These are phyloP conservation scores for Sugiyamaella floridensis DNA, from an alignment of 805 yeast genomes.

Conservation along the genomic window DNA sequence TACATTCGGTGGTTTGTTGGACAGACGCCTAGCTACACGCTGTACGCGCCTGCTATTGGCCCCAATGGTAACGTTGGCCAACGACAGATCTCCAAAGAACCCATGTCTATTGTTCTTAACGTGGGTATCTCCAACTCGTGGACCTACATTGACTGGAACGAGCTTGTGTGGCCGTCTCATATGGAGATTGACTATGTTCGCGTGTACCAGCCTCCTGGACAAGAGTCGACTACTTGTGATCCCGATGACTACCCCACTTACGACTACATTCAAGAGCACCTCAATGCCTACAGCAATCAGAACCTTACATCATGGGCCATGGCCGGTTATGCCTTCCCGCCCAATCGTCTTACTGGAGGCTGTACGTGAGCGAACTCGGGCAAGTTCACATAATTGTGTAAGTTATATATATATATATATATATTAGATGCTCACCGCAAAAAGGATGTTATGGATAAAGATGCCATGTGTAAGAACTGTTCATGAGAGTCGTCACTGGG, in stretches of 20 bases:
- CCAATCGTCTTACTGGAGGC: conserved; percentile 46
- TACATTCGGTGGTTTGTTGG: conserved; percentile 87
- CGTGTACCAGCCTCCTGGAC: conserved; percentile 75
- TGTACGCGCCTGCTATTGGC: conserved; percentile 66
- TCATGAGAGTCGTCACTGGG: no score
- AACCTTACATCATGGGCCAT: conserved; percentile 68
- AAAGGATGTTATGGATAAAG: background rate
- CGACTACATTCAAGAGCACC: conserved; percentile 70
- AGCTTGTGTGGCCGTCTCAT: conserved; percentile 65
- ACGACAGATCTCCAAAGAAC: conserved; percentile 80
- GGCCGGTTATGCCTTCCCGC: conserved; percentile 70
- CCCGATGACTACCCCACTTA: conserved; percentile 79
- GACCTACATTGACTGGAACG: conserved; percentile 90
- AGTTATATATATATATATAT: background rate
- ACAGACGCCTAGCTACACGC: conserved; percentile 63
- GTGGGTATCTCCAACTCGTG: conserved; percentile 87
- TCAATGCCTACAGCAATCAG: conserved; percentile 56
- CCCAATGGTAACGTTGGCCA: conserved; percentile 88
- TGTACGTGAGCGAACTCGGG: conserved; percentile 7
- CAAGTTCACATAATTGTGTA: background rate
- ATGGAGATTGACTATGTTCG: conserved; percentile 82
- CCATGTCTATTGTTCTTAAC: conserved; percentile 84
- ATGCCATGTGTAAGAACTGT: no score
- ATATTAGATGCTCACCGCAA: background rate
- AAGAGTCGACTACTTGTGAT: conserved; percentile 67